Evolutionary conservation across 192 early-diverging fungal genomes (phyloP).

Genomic region (Coemansia sp.): DNA sequence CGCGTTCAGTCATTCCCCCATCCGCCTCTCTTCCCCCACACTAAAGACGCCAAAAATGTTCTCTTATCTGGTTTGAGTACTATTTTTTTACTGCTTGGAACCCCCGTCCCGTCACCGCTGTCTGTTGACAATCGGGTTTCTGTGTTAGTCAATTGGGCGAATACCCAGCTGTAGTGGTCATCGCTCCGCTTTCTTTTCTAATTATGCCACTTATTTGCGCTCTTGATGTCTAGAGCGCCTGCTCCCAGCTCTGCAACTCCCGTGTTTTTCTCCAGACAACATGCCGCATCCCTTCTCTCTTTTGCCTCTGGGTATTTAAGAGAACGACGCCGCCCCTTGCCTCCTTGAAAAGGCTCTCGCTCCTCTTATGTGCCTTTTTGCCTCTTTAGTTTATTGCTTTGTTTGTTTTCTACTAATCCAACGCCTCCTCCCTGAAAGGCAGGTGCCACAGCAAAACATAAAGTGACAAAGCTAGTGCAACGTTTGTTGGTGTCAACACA

Average conservation of each 20-base stretch:
- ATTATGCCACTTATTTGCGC: background rate
- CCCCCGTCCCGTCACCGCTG: background rate
- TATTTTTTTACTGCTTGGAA: background rate
- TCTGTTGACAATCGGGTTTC: slow-evolving; percentile 5
- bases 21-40: background rate
- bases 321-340: background rate
- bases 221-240: background rate
- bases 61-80: background rate
- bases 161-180: background rate
- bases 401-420: background rate
- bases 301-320: background rate
- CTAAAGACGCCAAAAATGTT: background rate
- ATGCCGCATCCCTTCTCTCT: too few relatives aligned
- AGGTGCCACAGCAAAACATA: background rate
- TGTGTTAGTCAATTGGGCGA: slow-evolving; percentile 1
- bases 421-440: background rate
- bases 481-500: background rate
- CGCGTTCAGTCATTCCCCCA: slow-evolving; percentile 8
- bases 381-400: background rate
- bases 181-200: background rate
- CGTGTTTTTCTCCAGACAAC: background rate
- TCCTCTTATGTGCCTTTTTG: slow-evolving; percentile 2
- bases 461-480: slow-evolving; percentile 7
- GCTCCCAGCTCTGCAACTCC: background rate
- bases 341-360: background rate